Conservation (phyloP, 352 stramenopile species). For the Blastocystis sp. region DNA sequence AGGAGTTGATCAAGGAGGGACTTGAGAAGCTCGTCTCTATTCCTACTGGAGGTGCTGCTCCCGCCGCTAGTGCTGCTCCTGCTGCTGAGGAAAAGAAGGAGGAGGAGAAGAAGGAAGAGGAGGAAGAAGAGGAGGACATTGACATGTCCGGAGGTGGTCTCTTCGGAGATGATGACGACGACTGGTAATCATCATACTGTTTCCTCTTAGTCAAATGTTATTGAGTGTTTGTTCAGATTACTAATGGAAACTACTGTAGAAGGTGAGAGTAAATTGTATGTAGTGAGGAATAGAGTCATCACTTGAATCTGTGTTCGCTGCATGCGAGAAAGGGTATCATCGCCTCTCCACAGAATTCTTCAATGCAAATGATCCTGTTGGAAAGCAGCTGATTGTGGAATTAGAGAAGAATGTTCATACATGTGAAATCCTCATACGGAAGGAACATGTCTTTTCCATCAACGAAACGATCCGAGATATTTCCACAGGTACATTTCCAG, state of each 20-base stretch:
- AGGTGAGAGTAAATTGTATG: background rate
- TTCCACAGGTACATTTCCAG: slow-evolving; percentile 21
- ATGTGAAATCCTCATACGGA: slow-evolving; percentile 45
- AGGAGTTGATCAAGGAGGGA: slow-evolving; percentile 75
- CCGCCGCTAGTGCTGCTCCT: slow-evolving; percentile 70
- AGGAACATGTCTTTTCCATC: slow-evolving; percentile 58
- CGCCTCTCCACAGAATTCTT: slow-evolving; percentile 44
- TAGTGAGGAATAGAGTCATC: background rate
- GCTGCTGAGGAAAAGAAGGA: slow-evolving; percentile 67
- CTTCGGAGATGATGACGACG: slow-evolving; percentile 69
- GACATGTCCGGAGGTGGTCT: slow-evolving; percentile 72
- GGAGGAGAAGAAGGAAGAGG: slow-evolving; percentile 71
- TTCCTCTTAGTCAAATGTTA: slow-evolving; percentile 61
- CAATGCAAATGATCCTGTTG: background rate
- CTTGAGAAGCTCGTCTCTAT: slow-evolving; percentile 79
- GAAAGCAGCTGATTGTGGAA: background rate
- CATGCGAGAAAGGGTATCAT: slow-evolving; percentile 37
- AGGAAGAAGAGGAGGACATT: slow-evolving; percentile 73
- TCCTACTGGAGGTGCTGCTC: slow-evolving; percentile 74
- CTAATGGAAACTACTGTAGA: slow-evolving; percentile 2
- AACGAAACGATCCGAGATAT: slow-evolving; percentile 63
- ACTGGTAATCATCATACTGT: slow-evolving; percentile 57
- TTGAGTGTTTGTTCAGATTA: slow-evolving; percentile 16
- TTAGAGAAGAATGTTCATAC: background rate
- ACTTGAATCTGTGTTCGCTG: slow-evolving; percentile 21